Conservation (phyloP, 2,329 filamentous ascomycete species). For the Didymosphaeria variabile region DNA sequence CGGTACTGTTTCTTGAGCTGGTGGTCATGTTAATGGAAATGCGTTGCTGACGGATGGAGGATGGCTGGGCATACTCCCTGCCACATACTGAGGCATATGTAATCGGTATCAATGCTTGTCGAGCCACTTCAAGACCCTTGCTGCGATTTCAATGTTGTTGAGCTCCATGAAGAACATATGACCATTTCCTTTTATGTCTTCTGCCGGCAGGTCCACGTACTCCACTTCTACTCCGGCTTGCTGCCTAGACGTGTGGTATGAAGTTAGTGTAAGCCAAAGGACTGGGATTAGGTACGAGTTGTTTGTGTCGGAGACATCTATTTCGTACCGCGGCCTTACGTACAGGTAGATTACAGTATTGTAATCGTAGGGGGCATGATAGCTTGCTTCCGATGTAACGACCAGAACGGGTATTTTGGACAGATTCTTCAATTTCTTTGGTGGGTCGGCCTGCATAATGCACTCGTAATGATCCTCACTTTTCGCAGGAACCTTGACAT, state of each 20-base stretch:
- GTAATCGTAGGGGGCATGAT: constrained; percentile 65
- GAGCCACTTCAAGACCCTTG: constrained; percentile 22
- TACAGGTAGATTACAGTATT: constrained; percentile 62
- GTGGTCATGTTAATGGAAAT: constrained; percentile 63
- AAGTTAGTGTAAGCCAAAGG: too few relatives aligned
- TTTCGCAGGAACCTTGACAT: constrained; percentile 28
- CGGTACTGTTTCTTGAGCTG: constrained; percentile 60
- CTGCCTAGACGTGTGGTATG: constrained; percentile 3
- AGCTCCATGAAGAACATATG: constrained; percentile 47
- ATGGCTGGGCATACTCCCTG: constrained; percentile 37
- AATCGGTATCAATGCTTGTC: constrained; percentile 9
- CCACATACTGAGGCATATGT: constrained; percentile 30
- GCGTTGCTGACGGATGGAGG: constrained; percentile 58
- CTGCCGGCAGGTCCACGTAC: constrained; percentile 53
- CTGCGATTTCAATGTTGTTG: constrained; percentile 37
- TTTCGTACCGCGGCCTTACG: too few relatives aligned
- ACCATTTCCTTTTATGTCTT: constrained; percentile 69
- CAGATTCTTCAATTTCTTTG: constrained; percentile 60
- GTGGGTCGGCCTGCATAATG: constrained; percentile 51
- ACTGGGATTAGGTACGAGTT: too few relatives aligned
- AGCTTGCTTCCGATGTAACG: constrained; percentile 62
- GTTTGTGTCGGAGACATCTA: too few relatives aligned
- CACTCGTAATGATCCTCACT: constrained; percentile 45
- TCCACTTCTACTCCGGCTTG: constrained; percentile 51
- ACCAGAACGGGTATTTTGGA: constrained; percentile 58